Conservation (phyloP, 148 eudicot species). For the Vaccinium macrocarpon region DNA sequence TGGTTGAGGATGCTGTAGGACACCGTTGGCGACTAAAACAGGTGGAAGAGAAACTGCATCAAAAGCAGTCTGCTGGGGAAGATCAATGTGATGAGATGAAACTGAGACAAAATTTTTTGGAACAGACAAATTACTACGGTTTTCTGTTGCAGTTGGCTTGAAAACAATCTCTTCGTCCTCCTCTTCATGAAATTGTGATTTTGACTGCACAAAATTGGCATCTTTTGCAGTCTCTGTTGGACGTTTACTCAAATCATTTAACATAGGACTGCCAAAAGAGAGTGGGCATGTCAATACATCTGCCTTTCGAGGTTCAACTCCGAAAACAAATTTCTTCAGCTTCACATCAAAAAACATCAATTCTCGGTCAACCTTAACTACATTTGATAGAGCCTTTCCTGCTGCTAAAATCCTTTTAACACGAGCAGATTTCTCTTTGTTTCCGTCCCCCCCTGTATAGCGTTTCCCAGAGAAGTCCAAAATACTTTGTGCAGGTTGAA, state of each 20-base stretch:
- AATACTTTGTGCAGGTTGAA: slow-evolving; percentile 53
- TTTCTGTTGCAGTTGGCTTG: slow-evolving; percentile 44
- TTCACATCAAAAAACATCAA: slow-evolving; percentile 39
- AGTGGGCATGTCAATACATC: slow-evolving; percentile 21
- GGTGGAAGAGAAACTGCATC: not conserved
- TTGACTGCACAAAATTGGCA: slow-evolving; percentile 26
- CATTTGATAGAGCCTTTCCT: slow-evolving; percentile 44
- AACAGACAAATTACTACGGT: slow-evolving; percentile 31
- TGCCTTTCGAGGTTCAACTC: slow-evolving; percentile 31
- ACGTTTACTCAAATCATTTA: slow-evolving; percentile 16
- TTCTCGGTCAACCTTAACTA: slow-evolving; percentile 47
- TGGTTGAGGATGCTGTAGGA: slow-evolving; percentile 26
- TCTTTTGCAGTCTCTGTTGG: slow-evolving; percentile 17
- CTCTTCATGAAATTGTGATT: slow-evolving; percentile 34
- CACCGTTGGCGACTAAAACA: slow-evolving; percentile 17
- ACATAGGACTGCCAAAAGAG: slow-evolving; percentile 18
- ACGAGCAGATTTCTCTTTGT: slow-evolving; percentile 46
- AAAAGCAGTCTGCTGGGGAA: slow-evolving; percentile 22
- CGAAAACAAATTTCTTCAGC: slow-evolving; percentile 38
- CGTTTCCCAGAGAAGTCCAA: slow-evolving; percentile 51
- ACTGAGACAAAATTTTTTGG: slow-evolving; percentile 13
- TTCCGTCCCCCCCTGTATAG: slow-evolving; percentile 37
- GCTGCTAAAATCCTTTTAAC: slow-evolving; percentile 52
- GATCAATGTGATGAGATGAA: slow-evolving; percentile 21
- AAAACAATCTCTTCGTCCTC: slow-evolving; percentile 64